Evolutionary conservation across 176 grass and related monocot species (phyloP).

Genomic region (Musa troglodytarum): DNA sequence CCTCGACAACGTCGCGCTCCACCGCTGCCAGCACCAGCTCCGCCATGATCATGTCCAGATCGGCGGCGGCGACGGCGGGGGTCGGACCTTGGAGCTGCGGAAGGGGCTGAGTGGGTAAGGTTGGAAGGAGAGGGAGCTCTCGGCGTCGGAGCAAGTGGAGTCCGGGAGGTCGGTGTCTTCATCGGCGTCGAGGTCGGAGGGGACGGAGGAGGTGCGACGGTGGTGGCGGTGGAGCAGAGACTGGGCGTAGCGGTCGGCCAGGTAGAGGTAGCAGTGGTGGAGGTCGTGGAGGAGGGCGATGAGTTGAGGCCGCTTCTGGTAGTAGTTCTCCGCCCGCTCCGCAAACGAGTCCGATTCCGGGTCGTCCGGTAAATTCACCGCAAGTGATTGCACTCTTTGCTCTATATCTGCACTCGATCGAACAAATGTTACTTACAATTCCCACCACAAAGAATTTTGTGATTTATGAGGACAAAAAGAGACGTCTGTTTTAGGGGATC

Average conservation of each 20-base stretch:
- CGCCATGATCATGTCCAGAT: conserved; percentile 33
- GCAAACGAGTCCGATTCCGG: conserved; percentile 67
- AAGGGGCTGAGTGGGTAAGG: background rate
- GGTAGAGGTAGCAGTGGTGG: conserved; percentile 88
- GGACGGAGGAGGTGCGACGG: conserved; percentile 10
- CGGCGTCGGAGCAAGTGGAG: conserved; percentile 58
- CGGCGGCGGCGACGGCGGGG: background rate
- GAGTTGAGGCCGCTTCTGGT: conserved; percentile 73
- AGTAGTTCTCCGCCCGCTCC: conserved; percentile 72
- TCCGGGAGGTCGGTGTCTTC: conserved; percentile 29
- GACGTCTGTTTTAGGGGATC: too few relatives aligned
- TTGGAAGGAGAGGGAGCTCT: conserved; percentile 86
- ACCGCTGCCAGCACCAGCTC: conserved; percentile 59
- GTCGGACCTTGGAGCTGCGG: background rate
- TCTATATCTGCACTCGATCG: conserved; percentile 50
- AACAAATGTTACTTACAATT: background rate
- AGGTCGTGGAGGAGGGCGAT: conserved; percentile 79
- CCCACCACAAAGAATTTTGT: background rate
- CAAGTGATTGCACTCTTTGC: conserved; percentile 59
- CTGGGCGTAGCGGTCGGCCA: conserved; percentile 86
- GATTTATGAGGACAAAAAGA: background rate
- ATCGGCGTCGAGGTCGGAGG: conserved; percentile 22
- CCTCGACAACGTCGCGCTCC: conserved; percentile 43
- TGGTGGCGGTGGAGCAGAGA: conserved; percentile 18
- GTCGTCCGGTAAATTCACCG: conserved; percentile 33